Base-by-base conservation (phyloP, 306 rosid genomes). In the Rosa rugosa region DNA sequence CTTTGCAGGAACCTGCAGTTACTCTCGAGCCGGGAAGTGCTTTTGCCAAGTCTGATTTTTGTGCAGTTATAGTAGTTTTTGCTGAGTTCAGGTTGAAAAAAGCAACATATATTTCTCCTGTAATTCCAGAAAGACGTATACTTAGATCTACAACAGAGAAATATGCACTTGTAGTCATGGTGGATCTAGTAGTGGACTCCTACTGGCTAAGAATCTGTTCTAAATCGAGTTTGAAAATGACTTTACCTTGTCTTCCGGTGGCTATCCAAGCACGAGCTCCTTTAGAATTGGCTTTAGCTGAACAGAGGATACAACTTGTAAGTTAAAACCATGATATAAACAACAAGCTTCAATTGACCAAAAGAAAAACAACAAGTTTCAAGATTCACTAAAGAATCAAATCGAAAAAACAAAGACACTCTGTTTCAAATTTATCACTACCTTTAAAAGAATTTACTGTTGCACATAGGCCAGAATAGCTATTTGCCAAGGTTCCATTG, bases 201-300 rank as follows among this genome's bases (percentile, higher is more conserved):
- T 66, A 66, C n/a, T 38, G 46, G 71, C 56, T 22, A 56, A 3
- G 14, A 79, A 79, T 60, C 71, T 65, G 46, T 38, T 18, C n/a
- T 36, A 38, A 65, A 16, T 38, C 12, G 34, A 64, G 71, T 36
- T 1, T 66, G 27, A 40, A 34, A 18, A 18, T 25, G 27, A 66
- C 5, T 38, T 36, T 66, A 92, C 97, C 97, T 79, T 54, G 75
- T 81, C 88, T 84, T 80, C 99, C 98, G 0, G 85, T 89, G 31
- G 99, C 99, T 71, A 93, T 73, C 99, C 99, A 95, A 45, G 97
- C 84, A 65, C 91, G 93, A 76, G 85, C 72, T 62, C 96, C 99
- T 12, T 75, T 74, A 23, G 82, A 25, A 77, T 12, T 73, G 83
- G 5, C 60, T 73, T 84, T 47, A 46, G 74, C 97, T 91, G 92